Conservation (phyloP, 345 rosid genomes). For the Eucalyptus dawsonii region DNA sequence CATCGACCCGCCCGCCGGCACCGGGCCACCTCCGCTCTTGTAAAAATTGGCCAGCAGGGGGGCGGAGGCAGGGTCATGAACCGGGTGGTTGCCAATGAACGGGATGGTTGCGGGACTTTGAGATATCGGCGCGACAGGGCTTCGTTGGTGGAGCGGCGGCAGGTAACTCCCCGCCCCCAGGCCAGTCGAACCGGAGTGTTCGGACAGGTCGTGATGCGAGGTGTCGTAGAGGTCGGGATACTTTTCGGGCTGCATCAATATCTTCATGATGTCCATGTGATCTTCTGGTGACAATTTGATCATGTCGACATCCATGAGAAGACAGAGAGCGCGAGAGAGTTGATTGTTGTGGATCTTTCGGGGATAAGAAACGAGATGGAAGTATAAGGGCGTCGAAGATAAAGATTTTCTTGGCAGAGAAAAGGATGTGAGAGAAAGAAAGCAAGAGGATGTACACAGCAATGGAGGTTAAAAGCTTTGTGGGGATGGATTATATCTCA, state of each 20-base stretch:
- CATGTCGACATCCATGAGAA: constrained; percentile 3
- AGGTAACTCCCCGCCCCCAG: background rate
- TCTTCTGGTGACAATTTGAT: constrained; percentile 7
- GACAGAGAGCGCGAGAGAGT: background rate
- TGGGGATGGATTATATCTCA: background rate
- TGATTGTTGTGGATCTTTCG: background rate
- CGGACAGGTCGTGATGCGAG: background rate
- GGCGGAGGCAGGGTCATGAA: background rate
- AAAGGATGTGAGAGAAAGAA: background rate
- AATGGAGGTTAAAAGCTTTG: background rate
- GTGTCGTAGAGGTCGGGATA: background rate
- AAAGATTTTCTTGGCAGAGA: background rate
- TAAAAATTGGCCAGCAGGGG: background rate
- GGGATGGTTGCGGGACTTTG: background rate
- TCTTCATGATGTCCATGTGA: constrained; percentile 6
- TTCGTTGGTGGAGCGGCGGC: background rate
- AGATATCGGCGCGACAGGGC: background rate
- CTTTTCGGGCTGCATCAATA: constrained; percentile 3
- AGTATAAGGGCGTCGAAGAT: background rate
- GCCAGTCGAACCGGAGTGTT: background rate
- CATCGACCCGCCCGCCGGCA: background rate
- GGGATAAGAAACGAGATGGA: background rate
- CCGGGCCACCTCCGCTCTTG: background rate
- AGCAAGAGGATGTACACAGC: background rate
- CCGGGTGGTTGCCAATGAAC: background rate